Percentiles rank a stretch among this genome's conserved stretches.
Conservation (phyloP, 2,329 filamentous ascomycete genomes). For the Fusarium graminum region DNA sequence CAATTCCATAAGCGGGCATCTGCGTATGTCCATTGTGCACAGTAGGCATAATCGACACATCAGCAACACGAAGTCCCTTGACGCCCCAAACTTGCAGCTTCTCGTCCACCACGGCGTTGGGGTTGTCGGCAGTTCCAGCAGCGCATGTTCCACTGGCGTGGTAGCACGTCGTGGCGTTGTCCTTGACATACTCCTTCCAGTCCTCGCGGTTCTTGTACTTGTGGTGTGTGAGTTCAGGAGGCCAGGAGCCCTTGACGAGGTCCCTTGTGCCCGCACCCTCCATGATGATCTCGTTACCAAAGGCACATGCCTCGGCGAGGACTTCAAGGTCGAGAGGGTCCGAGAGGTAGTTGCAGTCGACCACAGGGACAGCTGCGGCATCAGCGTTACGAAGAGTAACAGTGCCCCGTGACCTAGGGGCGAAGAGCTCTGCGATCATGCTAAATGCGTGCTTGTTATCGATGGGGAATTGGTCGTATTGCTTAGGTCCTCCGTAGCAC, state of each 20-base stretch:
- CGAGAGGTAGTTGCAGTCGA: constrained; percentile 70
- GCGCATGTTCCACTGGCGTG: constrained; percentile 51
- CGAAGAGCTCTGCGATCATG: constrained; percentile 70
- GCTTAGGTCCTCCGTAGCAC: constrained; percentile 71
- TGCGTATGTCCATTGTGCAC: constrained; percentile 64
- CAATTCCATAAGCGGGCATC: constrained; percentile 70
- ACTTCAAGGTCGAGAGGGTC: constrained; percentile 71
- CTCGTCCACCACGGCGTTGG: constrained; percentile 66
- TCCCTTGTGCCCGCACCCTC: constrained; percentile 69
- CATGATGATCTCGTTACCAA: constrained; percentile 71
- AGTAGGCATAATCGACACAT: constrained; percentile 65
- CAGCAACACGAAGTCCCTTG: constrained; percentile 65
- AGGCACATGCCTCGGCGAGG: constrained; percentile 68
- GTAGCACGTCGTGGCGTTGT: constrained; percentile 70
- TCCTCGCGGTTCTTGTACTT: constrained; percentile 62
- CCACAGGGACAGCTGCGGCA: constrained; percentile 64
- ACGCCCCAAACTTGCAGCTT: constrained; percentile 66
- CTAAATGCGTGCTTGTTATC: constrained; percentile 68
- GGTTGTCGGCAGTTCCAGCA: constrained; percentile 58
- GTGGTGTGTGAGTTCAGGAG: constrained; percentile 64
- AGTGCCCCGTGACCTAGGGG: constrained; percentile 67
- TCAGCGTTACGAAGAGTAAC: constrained; percentile 65
- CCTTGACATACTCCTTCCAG: constrained; percentile 68
- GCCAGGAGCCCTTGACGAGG: constrained; percentile 72
- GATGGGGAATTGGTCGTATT: constrained; percentile 66